Evolutionary conservation across 495 filamentous ascomycete species (phyloP), one percentile per base, ranked within the genome.

Genomic region (Barbatosphaeria neglecta): DNA sequence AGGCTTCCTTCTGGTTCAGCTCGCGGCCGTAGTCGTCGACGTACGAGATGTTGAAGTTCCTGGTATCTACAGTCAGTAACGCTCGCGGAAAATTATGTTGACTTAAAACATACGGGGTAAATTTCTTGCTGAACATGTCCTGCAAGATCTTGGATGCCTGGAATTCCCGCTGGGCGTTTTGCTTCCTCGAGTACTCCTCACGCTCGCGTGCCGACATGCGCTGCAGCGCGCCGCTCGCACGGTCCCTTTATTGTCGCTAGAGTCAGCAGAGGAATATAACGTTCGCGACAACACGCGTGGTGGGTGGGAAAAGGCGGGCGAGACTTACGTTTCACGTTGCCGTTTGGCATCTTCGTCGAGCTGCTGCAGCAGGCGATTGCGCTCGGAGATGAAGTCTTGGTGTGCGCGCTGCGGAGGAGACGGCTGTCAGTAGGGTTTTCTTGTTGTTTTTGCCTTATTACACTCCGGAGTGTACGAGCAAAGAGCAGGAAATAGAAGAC

Each of bases 1-100:
- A 98, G 1, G 92, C 92, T 66, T 98, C 92, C 70, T 97, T 98
- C 58, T 84, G 78, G 54, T 83, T 82, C 77, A 98, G 85, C 41
- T 71, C 66, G 22, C 92, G 80, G 6, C 92, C 92, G 57, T 77
- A 78, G 42, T 89, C 89, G 59, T 96, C 92, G 45, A 85, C 78
- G 49, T 98, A 96, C 63, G 83, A 85, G 47, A 98, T 74, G 59
- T 94, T 77, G 22, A 98, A 81, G 56, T 84, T 81, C 9, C 31
- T 35, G 31, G 31, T 6, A 35, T n/a, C 2, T 31, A 13, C 9
- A 3, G 15, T n/a, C 9, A 35, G n/a, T 35, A 35, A 2, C 15
- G 2, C 31, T 16, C 9, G 31, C 7, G 6, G 16, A n/a, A 4
- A 10, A 5, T 11, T 11, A 35, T 11, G 6, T 11, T 2, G 31